Evolutionary conservation across 129 eudicot species (phyloP), one percentile per base, ranked within the genome.

Genomic region (Lonicera japonica): DNA sequence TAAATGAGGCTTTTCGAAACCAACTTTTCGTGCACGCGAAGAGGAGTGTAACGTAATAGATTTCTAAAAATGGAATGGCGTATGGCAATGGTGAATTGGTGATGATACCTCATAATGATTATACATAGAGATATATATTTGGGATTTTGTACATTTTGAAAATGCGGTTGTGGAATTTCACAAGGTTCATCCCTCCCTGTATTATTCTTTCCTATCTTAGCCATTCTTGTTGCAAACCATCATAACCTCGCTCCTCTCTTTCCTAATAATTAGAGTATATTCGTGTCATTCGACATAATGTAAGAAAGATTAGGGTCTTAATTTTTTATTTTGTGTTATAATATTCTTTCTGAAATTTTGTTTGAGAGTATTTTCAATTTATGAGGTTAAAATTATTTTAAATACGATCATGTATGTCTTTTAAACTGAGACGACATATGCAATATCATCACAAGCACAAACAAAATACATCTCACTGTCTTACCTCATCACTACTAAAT

Each of bases 61-160:
- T 24, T 22, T 25, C 68, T 9, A 47, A 46, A 50, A 15, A 46
- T 47, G 24, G 45, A 21, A 46, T 63, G 43, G 68, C n/a, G 68
- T 63, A 56, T 48, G 58, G 45, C 21, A 10, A 47, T 22, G 24
- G 46, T 50, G 57, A 63, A 10, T 22, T 22, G 24, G 46, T 50
- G 57, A 63, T 63, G 40, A 63, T 25, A 50, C 39, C 36, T 6
- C 66, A 61, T 61, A 19, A 40, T 43, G 2, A 46, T 48, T 11
- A 21, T 41, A 21, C 40, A 22, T 23, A 15, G 22, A 13, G 43
- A 41, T n/a, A 20, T 21, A 8, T 9, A 17, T 47, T n/a, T n/a
- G n/a, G n/a, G n/a, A n/a, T n/a, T n/a, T n/a, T n/a, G n/a, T 61
- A 5, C 18, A 18, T 15, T 43, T 8, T 20, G 2, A 8, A 45